Base-by-base conservation (phyloP, 192 early-diverging fungal genomes). In the Podila minutissima region DNA sequence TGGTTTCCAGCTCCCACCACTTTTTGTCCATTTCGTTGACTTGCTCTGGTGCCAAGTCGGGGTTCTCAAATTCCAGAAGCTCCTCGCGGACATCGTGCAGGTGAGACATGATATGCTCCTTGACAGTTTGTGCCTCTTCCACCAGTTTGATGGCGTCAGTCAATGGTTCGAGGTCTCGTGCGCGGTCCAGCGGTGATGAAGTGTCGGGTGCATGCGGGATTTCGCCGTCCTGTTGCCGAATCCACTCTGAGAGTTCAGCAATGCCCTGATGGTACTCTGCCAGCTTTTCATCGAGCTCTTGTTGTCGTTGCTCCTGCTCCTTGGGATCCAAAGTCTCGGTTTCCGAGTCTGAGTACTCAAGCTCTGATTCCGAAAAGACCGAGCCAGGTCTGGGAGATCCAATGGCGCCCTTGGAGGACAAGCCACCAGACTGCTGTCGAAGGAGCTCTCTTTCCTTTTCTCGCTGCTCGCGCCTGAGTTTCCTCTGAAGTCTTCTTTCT, bases 1-100 rank as follows among this genome's bases (percentile, higher is more conserved):
- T 67, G 0, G 76, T 79, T 55, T 79, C 76, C 6, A 79, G 66
- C 20, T 79, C 76, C 76, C 76, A 79, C 76, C 76, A 79, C 62
- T 58, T 59, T 26, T 64, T 79, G 41, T 79, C 76, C 59, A 79
- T 51, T 0, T 79, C 76, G 24, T 65, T 72, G 61, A 79, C 55
- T 59, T 79, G 59, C 26, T 79, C 76, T n/a, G 76, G 76, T 20
- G 76, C 24, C 26, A 79, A 29, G 64, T 72, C 76, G 0, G 76
- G 70, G n/a, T 55, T 64, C n/a, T 72, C 76, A 41, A 32, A 72
- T 20, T 79, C 76, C 12, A 79, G 65, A 6, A 79, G 59, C 26
- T 79, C 76, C 26, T 79, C 76, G 35, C 76, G 76, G 35, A 79
- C 76, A 53, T 79, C 76, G 60, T 79, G 76, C 1, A 79, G 66